Percentiles rank a stretch among this genome's conserved stretches.
Evolutionary conservation across 225 moss, liverwort and hornwort genomes (phyloP).

Genomic region (Physcomitrellopsis africana): DNA sequence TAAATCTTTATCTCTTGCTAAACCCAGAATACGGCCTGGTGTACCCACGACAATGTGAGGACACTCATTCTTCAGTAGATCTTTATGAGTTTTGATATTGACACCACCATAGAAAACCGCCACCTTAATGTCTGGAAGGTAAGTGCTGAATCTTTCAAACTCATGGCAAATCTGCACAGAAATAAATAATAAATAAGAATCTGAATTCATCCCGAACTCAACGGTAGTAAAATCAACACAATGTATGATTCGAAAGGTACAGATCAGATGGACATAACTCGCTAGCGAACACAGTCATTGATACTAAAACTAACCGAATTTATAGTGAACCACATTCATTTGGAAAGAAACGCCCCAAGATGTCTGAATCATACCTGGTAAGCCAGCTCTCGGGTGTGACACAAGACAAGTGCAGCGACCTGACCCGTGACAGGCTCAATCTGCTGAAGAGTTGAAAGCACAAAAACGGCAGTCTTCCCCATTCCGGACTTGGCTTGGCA

Average conservation of each 20-base stretch:
- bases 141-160: constrained; percentile 93
- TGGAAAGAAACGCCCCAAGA: no score
- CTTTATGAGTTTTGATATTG: constrained; percentile 96
- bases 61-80: constrained; percentile 93
- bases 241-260: no score
- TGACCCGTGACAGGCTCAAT: constrained; percentile 95
- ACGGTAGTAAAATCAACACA: no score
- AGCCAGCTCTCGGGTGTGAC: constrained; percentile 91
- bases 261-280: no score
- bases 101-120: constrained; percentile 98
- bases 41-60: constrained; percentile 98
- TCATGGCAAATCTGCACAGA: constrained; percentile 81
- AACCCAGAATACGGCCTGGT: constrained; percentile 84
- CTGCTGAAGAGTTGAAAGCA: constrained; percentile 90
- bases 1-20: constrained; percentile 92
- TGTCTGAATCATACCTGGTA: constrained; percentile 66
- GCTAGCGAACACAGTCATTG: no score
- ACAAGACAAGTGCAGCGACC: constrained; percentile 91
- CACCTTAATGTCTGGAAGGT: constrained; percentile 93
- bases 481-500: constrained; percentile 98
- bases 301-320: no score
- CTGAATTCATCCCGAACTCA: no score
- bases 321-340: no score
- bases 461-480: constrained; percentile 98
- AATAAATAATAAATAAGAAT: fast-evolving